Conservation (phyloP, 495 filamentous ascomycete genomes). For the Xylaria intraflava region DNA sequence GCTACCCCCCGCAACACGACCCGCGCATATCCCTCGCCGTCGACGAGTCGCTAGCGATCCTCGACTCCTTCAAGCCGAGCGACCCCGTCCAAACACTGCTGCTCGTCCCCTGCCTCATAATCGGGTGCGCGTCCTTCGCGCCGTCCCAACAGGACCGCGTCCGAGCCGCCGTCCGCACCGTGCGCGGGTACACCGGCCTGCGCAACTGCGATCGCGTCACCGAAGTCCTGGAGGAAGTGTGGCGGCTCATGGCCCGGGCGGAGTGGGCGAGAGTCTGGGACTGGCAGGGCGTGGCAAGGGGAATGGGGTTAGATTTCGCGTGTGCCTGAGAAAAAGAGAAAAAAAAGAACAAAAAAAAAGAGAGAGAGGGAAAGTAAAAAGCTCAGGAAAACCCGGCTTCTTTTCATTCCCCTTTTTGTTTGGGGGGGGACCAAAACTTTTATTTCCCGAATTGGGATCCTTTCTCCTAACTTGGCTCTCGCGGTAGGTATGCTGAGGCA, state of each 20-base stretch:
- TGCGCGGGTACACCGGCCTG: slow-evolving; percentile 71
- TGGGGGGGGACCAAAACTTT: neutral
- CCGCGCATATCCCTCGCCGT: slow-evolving; percentile 67
- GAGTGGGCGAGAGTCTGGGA: slow-evolving; percentile 76
- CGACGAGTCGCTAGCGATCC: slow-evolving; percentile 64
- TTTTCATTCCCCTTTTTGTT: neutral
- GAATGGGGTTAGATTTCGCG: slow-evolving; percentile 77
- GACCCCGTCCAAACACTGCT: slow-evolving; percentile 66
- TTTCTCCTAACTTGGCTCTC: neutral
- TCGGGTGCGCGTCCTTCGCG: slow-evolving; percentile 80
- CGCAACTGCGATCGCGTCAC: slow-evolving; percentile 73
- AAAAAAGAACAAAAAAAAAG: no score
- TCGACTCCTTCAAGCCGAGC: slow-evolving; percentile 51
- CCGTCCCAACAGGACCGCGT: slow-evolving; percentile 62
- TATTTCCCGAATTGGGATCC: neutral
- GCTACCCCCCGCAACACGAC: slow-evolving; percentile 40
- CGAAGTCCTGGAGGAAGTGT: slow-evolving; percentile 71
- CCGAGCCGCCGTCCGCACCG: slow-evolving; percentile 56
- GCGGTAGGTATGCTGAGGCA: neutral
- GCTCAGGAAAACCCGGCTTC: neutral
- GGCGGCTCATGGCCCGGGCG: slow-evolving; percentile 72
- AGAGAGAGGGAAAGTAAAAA: no score
- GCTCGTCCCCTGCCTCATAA: slow-evolving; percentile 79
- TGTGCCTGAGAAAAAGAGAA: slow-evolving; percentile 26
- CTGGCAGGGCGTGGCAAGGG: slow-evolving; percentile 75